Conservation (phyloP, 2,329 filamentous ascomycete species). For the Clonostachys sp. region DNA sequence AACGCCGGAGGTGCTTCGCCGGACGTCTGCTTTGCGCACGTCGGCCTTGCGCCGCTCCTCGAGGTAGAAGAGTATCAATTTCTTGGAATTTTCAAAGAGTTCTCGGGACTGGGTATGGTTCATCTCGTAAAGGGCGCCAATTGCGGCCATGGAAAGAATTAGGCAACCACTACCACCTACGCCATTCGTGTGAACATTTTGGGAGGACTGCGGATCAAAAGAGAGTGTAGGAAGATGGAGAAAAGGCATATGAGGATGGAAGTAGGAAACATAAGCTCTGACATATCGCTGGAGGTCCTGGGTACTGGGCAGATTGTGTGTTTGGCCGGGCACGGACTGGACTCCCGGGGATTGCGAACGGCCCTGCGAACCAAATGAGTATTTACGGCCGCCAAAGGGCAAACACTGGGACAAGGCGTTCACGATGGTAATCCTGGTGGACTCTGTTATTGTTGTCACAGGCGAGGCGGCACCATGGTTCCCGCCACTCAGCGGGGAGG, state of each 20-base stretch:
- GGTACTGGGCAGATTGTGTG: conserved; percentile 68
- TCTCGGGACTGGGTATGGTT: conserved; percentile 77
- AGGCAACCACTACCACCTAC: conserved; percentile 80
- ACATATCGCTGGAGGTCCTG: conserved; percentile 87
- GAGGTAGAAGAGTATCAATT: conserved; percentile 89
- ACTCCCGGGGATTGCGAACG: conserved; percentile 51
- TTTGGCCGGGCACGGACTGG: conserved; percentile 40
- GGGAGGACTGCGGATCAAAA: conserved; percentile 71
- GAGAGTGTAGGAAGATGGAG: conserved; percentile 87
- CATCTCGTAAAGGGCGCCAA: conserved; percentile 79
- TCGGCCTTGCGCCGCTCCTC: conserved; percentile 87
- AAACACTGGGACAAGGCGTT: conserved; percentile 53
- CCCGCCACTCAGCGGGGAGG: conserved; percentile 65
- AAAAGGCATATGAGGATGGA: conserved; percentile 94
- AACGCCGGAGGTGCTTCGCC: conserved; percentile 42
- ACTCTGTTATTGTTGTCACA: conserved; percentile 61
- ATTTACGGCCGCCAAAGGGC: conserved; percentile 56
- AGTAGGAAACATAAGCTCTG: conserved; percentile 83
- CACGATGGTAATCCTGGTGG: conserved; percentile 57
- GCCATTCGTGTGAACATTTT: conserved; percentile 52
- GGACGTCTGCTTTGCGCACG: conserved; percentile 59
- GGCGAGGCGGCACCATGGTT: conserved; percentile 49
- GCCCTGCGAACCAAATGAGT: conserved; percentile 53
- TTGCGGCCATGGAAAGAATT: conserved; percentile 76
- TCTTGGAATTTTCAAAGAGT: conserved; percentile 89